Conservation (phyloP, 73 alveolate species). For the Paramecium tetraurelia region DNA sequence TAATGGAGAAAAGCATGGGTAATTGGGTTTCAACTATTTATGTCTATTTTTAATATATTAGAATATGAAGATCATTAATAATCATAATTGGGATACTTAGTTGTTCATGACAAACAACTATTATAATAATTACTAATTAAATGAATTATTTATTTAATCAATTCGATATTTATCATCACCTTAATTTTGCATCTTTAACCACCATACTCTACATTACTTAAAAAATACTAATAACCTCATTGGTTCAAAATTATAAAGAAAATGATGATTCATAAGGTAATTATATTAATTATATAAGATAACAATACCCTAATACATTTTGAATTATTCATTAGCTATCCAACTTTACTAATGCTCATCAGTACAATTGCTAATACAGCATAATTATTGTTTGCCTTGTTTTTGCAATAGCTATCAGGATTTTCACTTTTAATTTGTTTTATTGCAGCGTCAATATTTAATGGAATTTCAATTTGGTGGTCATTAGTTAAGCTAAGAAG, state of each 20-base stretch:
- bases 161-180: not conserved
- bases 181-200: not conserved
- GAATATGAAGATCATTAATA: too few relatives aligned
- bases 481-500: not conserved
- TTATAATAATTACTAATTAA: not conserved
- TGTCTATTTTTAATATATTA: too few relatives aligned
- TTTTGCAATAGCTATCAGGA: not conserved
- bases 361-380: not conserved
- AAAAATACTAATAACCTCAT: not conserved
- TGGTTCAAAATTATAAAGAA: not conserved
- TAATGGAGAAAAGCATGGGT: not conserved
- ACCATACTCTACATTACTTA: not conserved
- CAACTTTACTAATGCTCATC: not conserved
- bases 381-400: not conserved
- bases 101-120: not conserved
- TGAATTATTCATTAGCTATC: conserved; percentile 9
- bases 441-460: not conserved
- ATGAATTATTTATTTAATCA: not conserved
- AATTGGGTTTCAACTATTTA: too few relatives aligned
- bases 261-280: not conserved
- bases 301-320: not conserved
- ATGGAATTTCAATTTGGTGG: conserved; percentile 27
- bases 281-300: not conserved
- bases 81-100: too few relatives aligned
- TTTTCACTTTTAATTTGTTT: not conserved